Base-by-base conservation (phyloP, 1,139 yeast genomes). In the Candida gigantensis region DNA sequence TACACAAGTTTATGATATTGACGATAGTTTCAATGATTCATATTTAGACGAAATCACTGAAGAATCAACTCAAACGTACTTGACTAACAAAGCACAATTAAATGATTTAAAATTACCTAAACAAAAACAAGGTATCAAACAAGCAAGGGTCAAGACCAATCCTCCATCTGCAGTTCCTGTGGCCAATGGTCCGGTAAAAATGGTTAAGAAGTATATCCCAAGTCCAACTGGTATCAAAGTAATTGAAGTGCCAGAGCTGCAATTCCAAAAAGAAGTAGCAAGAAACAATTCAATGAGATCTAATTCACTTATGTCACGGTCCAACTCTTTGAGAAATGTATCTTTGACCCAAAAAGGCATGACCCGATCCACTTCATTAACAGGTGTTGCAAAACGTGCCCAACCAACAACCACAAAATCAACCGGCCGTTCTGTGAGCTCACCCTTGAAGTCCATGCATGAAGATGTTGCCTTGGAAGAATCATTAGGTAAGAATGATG, bases 201-300 rank as follows among this genome's bases (percentile, higher is more conserved):
- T 70, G 74, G 74, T 72, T 9, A 71, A 71, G 41, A 68, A 67
- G 35, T 72, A 71, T 46, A 62, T 72, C 29, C 77, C 77, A 9
- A 70, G 76, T 10, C 70, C 75, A 3, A 69, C 62, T 24, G 77
- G 77, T 20, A 69, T 72, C 44, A 67, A 69, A 43, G 52, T 71
- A n/a, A 57, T 72, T 13, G 77, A 72, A 43, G 77, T 72, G 6
- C 77, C 77, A 0, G 74, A 66, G 42, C 51, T 58, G 7, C 55
- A 56, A 31, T 51, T 66, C 39, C 58, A 65, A 34, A 55, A 62
- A 44, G 75, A 71, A 43, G 57, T 72, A 11, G 65, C 67, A 1
- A 51, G 77, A 32, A 60, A 59, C 36, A 72, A 72, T 46, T 67
- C 74, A 6, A 60, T 71, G 35, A 55, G 75, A 24, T 35, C 47